phyloP scores from a whole-genome alignment of 73 alveolate genomes.

The Tetrahymena elliotti region DNA sequence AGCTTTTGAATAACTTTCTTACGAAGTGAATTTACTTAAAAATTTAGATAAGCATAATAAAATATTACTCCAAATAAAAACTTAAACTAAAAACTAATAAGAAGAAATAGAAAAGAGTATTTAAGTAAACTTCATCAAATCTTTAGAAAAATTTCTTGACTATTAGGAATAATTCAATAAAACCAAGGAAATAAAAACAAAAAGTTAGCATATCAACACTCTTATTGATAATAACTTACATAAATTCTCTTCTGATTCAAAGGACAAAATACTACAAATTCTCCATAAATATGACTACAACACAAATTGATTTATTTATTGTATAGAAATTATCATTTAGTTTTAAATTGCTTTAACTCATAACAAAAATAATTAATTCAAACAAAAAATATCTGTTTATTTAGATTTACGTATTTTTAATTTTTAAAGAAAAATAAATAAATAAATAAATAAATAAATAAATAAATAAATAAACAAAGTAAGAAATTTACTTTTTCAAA shows the following conservation, averaged over 20 bases:
- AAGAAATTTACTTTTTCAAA: no score
- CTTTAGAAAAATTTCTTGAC: neutral
- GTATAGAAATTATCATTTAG: no score
- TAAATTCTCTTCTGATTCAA: neutral
- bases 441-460: no score
- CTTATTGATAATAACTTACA: neutral
- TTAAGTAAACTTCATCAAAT: neutral
- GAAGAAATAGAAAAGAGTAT: neutral
- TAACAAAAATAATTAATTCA: no score
- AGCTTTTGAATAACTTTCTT: neutral
- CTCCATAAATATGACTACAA: neutral
- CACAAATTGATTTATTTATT: neutral
- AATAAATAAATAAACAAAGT: no score
- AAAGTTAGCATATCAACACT: neutral
- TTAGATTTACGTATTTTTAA: no score
- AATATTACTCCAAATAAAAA: neutral
- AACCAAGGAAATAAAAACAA: neutral
- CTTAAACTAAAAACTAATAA: neutral
- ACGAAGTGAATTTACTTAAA: neutral
- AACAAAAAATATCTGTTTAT: no score
- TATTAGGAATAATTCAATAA: neutral
- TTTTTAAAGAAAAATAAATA: no score
- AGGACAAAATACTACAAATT: neutral
- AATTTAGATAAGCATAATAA: neutral
- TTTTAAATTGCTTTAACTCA: no score